Percentiles rank a stretch among this genome's conserved stretches.
phyloP scores from a whole-genome alignment of 2,329 filamentous ascomycete genomes.

The Ceratocystis cacaofunesta region DNA sequence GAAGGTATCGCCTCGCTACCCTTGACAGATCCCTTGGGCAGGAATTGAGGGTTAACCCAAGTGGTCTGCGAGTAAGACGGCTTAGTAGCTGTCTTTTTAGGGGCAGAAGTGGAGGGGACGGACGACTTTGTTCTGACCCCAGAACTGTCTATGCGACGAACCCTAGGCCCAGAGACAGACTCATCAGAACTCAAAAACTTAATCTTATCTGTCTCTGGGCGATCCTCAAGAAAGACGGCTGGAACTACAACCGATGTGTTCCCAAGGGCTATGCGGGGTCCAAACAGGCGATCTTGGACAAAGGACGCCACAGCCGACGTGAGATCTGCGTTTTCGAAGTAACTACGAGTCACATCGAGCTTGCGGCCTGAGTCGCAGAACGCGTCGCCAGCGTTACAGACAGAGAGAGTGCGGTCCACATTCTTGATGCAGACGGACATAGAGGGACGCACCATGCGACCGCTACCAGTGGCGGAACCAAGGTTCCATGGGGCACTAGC shows the following conservation, averaged over 20 bases:
- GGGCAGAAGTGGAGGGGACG: background rate
- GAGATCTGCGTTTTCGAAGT: background rate
- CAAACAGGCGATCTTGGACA: background rate
- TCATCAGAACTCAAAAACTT: background rate
- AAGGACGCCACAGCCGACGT: background rate
- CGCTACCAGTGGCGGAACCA: background rate
- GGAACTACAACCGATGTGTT: background rate
- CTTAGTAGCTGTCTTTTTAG: background rate
- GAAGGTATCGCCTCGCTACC: background rate
- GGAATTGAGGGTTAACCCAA: background rate
- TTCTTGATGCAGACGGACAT: background rate
- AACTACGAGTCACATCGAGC: background rate
- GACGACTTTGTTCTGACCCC: background rate
- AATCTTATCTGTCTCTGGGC: background rate
- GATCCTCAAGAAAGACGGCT: background rate
- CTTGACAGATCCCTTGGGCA: background rate
- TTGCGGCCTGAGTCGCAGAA: slow-evolving; percentile 2
- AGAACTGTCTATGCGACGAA: background rate
- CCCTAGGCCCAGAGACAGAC: background rate
- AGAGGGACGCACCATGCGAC: slow-evolving; percentile 2
- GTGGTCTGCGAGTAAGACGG: background rate
- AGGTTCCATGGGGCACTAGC: background rate
- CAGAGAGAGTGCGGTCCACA: background rate
- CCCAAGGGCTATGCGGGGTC: background rate
- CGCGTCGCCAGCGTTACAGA: slow-evolving; percentile 1